Evolutionary conservation across 306 rosid species (phyloP), one percentile per base, ranked within the genome.

Genomic region (Acacia confusa): DNA sequence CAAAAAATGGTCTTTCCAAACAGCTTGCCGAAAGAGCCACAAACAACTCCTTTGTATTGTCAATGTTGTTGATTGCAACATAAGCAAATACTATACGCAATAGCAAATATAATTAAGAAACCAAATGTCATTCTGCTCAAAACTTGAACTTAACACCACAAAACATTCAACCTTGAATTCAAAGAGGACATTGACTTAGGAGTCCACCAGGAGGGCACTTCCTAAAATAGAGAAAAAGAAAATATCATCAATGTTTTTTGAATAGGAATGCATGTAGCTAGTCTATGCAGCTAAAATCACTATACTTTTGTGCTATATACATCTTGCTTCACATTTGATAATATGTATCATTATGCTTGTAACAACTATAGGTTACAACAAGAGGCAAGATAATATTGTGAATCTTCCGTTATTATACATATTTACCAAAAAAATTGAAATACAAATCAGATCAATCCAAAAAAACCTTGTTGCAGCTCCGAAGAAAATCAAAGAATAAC

Each of bases 181-280:
- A 92, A 34, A 60, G 85, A 78, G 73, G 84, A 8, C 87, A 87
- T 78, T 22, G 89, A 86, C 74, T 84, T 94, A 9, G 89, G 90
- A 40, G 90, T 85, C 92, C 92, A 87, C 99, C 98, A 93, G 41
- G 92, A 89, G 24, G 67, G 83, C 13, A 86, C 80, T 41, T 82
- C 94, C 99, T 95, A 83, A 76, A 68, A 81, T 20, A 68, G 72
- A 72, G 53, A 24, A 20, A 19, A 67, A 13, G 53, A 70, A 77
- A 41, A 0, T 24, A 76, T 14, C 75, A 70, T 32, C 60, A 78
- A 47, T 44, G 32, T 55, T 47, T 22, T 48, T 70, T 40, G 79
- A 71, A 17, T 47, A 53, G 65, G 76, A 44, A 64, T 82, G 69
- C 24, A 70, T 55, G 40, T 41, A 36, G 44, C 64, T 67, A 55